Evolutionary conservation across 352 stramenopile genomes (phyloP).

Genomic region (Phytophthora constricta): DNA sequence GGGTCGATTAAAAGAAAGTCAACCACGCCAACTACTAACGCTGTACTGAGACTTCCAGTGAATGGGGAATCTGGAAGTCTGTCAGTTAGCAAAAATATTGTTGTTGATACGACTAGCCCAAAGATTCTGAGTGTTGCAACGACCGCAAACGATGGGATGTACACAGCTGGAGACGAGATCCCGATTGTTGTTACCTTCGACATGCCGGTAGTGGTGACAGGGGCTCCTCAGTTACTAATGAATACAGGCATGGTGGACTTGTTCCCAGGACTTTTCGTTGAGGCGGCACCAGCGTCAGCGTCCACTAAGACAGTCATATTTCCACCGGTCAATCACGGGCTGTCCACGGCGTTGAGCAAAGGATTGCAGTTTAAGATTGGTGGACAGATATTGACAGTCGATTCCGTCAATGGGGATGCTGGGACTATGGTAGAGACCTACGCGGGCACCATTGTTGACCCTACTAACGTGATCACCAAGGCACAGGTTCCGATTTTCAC

Average conservation of each 20-base stretch:
- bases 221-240: constrained; percentile 50
- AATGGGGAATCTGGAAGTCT: constrained; percentile 69
- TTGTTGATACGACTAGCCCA: constrained; percentile 71
- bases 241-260: constrained; percentile 60
- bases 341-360: constrained; percentile 43
- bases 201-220: constrained; percentile 63
- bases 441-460: constrained; percentile 45
- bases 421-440: constrained; percentile 69
- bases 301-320: constrained; percentile 57
- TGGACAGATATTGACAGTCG: constrained; percentile 56
- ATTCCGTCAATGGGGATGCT: constrained; percentile 45
- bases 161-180: constrained; percentile 72
- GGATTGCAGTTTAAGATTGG: constrained; percentile 68
- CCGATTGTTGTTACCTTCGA: constrained; percentile 66
- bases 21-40: constrained; percentile 56
- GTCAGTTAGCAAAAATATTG: constrained; percentile 72
- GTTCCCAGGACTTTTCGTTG: constrained; percentile 57
- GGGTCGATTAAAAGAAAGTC: constrained; percentile 64
- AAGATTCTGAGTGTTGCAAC: constrained; percentile 52
- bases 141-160: constrained; percentile 39
- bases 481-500: constrained; percentile 48
- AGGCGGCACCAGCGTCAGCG: constrained; percentile 37
- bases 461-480: constrained; percentile 26
- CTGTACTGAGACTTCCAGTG: constrained; percentile 51
- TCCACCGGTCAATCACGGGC: constrained; percentile 49